Evolutionary conservation across 495 filamentous ascomycete genomes (phyloP), one percentile per base, ranked within the genome.

Genomic region (Talaromyces thailandensis): DNA sequence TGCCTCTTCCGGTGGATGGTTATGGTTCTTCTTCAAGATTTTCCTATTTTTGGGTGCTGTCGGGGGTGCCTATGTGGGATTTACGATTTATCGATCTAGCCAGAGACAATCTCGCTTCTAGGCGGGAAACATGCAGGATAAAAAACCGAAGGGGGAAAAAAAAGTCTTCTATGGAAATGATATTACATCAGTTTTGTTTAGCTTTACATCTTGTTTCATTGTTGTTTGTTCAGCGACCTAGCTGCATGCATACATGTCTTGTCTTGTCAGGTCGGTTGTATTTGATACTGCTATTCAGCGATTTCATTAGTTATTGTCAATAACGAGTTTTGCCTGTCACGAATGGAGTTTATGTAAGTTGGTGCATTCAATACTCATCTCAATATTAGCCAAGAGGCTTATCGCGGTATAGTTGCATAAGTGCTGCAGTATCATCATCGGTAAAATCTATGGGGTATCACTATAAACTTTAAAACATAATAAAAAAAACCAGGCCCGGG

Each of bases 21-120:
- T 77, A 35, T 95, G 95, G 93, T 96, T 95, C 80, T 82, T 97
- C 58, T 79, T 94, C 70, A 96, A 96, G 84, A 76, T 86, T 53
- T 65, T 96, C 25, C 62, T 96, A 59, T 89, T 97, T 73, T 73
- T 87, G 62, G 70, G 82, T n/a, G 87, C 82, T 29, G 62, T 87
- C 61, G 86, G 76, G 6, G 92, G 88, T 61, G 88, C 66, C 3
- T 98, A 97, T 75, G 86, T 89, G 25, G 93, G 92, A 9, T 98
- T 79, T 67, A 95, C 91, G 8, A 81, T 87, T 53, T 98, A 89
- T 71, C 84, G 93, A 75, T 81, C 83, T 28, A 84, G 84, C 72
- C 82, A 85, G 73, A 83, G 85, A 68, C 84, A 80, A 58, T 91
- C 92, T 64, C 82, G 94, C 65, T 98, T 96, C 70, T 98, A 69